Percentiles rank a stretch among this genome's conserved stretches.
These are phyloP conservation scores for Lentinula edodes DNA, from an alignment of 768 basidiomycete species.

Conservation along the genomic window DNA sequence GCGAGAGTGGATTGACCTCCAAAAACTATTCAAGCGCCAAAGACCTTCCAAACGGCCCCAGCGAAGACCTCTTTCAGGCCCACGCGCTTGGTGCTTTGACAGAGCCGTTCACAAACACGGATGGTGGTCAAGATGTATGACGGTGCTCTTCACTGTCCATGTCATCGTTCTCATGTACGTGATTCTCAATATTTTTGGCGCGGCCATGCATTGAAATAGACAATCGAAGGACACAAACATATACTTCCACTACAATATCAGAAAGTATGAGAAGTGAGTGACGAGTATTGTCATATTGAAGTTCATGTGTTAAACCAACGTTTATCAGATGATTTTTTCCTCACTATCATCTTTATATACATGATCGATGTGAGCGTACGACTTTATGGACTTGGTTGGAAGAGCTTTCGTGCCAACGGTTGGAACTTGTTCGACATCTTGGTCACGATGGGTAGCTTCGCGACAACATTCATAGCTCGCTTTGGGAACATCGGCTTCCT, in stretches of 20 bases:
- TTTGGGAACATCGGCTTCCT: conserved; percentile 42
- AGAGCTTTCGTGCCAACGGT: conserved; percentile 80
- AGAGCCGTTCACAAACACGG: conserved; percentile 90
- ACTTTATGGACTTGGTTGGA: conserved; percentile 80
- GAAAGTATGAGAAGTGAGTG: conserved; percentile 59
- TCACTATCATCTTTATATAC: conserved; percentile 68
- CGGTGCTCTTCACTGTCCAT: conserved; percentile 72
- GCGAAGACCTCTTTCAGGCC: conserved; percentile 39
- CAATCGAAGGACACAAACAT: conserved; percentile 70
- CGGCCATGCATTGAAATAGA: background rate
- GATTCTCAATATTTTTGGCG: background rate
- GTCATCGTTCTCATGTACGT: conserved; percentile 79
- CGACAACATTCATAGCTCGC: conserved; percentile 72
- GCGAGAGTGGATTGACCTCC: conserved; percentile 90
- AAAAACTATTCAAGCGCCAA: conserved; percentile 83
- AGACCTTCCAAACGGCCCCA: conserved; percentile 80
- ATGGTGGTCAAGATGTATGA: conserved; percentile 84
- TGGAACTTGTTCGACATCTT: conserved; percentile 93
- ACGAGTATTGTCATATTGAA: background rate
- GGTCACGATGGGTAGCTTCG: conserved; percentile 74
- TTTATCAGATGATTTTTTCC: conserved; percentile 46
- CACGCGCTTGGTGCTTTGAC: conserved; percentile 87
- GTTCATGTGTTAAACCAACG: background rate
- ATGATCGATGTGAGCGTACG: conserved; percentile 72
- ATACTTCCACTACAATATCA: conserved; percentile 40